A percentile compares a stretch with the other conserved stretches of the same genome.
phyloP scores from a whole-genome alignment of 371 early-diverging fungal species.

The Mucor mucedo region DNA sequence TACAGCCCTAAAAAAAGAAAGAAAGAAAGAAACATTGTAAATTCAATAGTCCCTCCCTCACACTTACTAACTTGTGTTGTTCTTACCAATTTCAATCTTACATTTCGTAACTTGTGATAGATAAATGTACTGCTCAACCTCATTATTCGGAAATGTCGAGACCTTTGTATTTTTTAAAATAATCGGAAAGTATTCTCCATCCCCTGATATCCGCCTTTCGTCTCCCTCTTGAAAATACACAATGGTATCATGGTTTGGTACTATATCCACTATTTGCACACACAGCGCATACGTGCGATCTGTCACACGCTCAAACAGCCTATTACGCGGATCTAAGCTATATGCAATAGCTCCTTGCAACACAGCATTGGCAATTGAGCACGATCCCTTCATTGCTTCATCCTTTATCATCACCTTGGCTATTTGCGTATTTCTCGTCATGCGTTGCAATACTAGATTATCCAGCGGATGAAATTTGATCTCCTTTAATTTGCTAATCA shows the following conservation, averaged over 20 bases:
- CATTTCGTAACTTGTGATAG: not conserved
- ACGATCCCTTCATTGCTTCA: not conserved
- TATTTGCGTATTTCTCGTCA: not conserved
- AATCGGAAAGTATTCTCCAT: not conserved
- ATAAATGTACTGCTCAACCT: not conserved
- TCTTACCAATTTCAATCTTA: not conserved
- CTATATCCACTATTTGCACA: not conserved
- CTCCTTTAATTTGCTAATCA: not conserved
- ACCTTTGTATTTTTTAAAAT: not conserved
- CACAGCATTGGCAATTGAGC: not conserved
- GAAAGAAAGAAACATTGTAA: no score
- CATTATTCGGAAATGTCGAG: not conserved
- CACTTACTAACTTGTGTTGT: not conserved
- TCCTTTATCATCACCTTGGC: not conserved
- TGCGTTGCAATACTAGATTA: not conserved
- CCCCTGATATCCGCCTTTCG: not conserved
- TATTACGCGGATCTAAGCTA: not conserved
- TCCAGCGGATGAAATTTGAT: conserved; percentile 1
- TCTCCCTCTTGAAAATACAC: not conserved
- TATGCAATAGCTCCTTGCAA: not conserved
- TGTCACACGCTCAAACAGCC: not conserved
- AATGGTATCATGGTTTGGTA: not conserved
- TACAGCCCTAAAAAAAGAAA: not conserved
- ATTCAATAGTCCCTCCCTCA: no score
- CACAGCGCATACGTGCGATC: not conserved